Conservation (phyloP, 2,329 filamentous ascomycete genomes). For the Trichoderma hamatum region DNA sequence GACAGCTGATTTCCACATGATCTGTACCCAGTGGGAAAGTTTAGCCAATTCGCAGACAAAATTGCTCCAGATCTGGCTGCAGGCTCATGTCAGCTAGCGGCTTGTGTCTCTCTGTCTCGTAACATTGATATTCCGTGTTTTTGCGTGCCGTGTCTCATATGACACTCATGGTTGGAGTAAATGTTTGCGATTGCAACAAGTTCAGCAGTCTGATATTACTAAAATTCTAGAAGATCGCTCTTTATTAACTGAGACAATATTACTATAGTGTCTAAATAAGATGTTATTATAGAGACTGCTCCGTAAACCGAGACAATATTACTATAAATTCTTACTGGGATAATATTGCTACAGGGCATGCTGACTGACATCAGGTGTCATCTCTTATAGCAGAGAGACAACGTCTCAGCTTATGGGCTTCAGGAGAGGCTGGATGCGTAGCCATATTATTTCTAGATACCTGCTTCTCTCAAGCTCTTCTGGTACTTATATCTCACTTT, state of each 20-base stretch:
- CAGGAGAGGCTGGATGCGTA: too few species aligned
- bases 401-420: too few species aligned
- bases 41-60: not conserved
- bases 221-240: not conserved
- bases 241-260: not conserved
- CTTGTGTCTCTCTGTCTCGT: not conserved
- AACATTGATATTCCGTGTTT: not conserved
- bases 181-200: not conserved
- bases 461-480: too few species aligned
- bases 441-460: too few species aligned
- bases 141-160: not conserved
- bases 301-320: not conserved
- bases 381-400: too few species aligned
- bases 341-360: not conserved
- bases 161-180: not conserved
- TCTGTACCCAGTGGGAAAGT: not conserved
- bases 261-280: not conserved
- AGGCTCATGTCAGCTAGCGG: not conserved
- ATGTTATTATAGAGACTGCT: too few species aligned
- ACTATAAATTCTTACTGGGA: too few species aligned
- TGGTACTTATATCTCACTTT: too few species aligned
- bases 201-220: not conserved
- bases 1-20: not conserved
- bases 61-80: slow-evolving; percentile 6
- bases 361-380: not conserved